Evolutionary conservation across 441 rosid genomes (phyloP).

Genomic region (Biscutella auriculata): DNA sequence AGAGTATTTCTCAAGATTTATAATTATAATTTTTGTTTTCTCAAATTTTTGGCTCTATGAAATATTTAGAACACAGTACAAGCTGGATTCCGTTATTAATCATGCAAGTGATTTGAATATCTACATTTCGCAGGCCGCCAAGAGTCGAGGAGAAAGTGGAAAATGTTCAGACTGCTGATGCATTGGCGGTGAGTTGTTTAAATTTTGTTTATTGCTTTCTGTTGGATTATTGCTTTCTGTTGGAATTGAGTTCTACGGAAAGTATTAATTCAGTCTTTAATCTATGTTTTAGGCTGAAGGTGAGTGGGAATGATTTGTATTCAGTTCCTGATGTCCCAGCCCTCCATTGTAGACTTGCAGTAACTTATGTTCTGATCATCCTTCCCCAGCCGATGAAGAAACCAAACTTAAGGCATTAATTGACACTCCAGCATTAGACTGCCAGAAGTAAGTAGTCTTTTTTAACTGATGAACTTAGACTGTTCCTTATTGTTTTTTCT

Average conservation of each 20-base stretch:
- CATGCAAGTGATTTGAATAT: conserved; percentile 1
- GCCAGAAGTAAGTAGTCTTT: conserved; percentile 70
- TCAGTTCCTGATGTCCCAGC: conserved; percentile 62
- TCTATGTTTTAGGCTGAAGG: conserved; percentile 49
- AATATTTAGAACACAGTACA: not conserved
- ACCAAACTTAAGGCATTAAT: conserved; percentile 81
- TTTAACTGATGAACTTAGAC: conserved; percentile 3
- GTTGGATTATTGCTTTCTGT: not conserved
- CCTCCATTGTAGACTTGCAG: conserved; percentile 38
- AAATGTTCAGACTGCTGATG: conserved; percentile 37
- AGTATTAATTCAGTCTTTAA: conserved; percentile 8
- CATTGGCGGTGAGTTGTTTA: conserved; percentile 42
- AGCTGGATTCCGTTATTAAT: not conserved
- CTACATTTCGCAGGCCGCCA: conserved; percentile 46
- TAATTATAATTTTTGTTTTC: conserved; percentile 24
- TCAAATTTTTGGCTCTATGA: not conserved
- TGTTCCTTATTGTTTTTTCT: conserved; percentile 1
- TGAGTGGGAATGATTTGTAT: conserved; percentile 85
- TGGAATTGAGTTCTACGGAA: not conserved
- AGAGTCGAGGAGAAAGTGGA: conserved; percentile 44
- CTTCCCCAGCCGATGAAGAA: conserved; percentile 63
- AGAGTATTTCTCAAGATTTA: conserved; percentile 45
- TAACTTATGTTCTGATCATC: conserved; percentile 39
- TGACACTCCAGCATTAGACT: conserved; percentile 89
- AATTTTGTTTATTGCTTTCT: no score